Conservation (phyloP, 805 yeast genomes). For the Kuraishia cidri region DNA sequence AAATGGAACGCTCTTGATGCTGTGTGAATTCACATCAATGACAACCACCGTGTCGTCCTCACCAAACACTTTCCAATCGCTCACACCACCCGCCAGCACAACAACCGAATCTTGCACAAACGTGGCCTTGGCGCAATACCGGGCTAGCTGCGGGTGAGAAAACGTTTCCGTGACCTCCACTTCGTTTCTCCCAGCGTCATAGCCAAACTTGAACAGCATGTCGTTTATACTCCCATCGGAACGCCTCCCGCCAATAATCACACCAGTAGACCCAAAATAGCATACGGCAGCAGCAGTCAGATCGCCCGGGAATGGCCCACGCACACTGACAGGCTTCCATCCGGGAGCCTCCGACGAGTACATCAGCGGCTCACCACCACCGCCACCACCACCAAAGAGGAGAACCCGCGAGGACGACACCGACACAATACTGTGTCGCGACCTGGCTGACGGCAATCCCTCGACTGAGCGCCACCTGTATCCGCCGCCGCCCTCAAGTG, state of each 20-base stretch:
- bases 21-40: conserved; percentile 13
- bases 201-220: conserved; percentile 24
- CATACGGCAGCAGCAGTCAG: too few relatives aligned
- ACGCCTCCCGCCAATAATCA: not conserved
- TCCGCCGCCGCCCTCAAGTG: conserved; percentile 3
- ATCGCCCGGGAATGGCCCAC: too few relatives aligned
- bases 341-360: too few relatives aligned
- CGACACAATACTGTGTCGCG: conserved; percentile 37
- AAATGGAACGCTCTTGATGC: conserved; percentile 17
- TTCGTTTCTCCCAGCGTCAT: conserved; percentile 7
- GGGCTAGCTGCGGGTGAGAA: conserved; percentile 22
- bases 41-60: conserved; percentile 26
- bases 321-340: too few relatives aligned
- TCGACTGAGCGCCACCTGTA: conserved; percentile 30
- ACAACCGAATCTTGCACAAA: conserved; percentile 23
- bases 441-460: conserved; percentile 34
- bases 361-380: too few relatives aligned
- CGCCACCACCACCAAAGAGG: conserved; percentile 48
- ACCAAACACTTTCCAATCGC: conserved; percentile 23
- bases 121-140: conserved; percentile 39
- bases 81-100: conserved; percentile 51
- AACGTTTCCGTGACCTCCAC: conserved; percentile 12
- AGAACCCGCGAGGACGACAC: conserved; percentile 21
- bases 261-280: too few relatives aligned
- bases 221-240: conserved; percentile 15